These are phyloP conservation scores for Cercospora sp. DNA, from an alignment of 2,329 filamentous ascomycete species.

Conservation along the genomic window DNA sequence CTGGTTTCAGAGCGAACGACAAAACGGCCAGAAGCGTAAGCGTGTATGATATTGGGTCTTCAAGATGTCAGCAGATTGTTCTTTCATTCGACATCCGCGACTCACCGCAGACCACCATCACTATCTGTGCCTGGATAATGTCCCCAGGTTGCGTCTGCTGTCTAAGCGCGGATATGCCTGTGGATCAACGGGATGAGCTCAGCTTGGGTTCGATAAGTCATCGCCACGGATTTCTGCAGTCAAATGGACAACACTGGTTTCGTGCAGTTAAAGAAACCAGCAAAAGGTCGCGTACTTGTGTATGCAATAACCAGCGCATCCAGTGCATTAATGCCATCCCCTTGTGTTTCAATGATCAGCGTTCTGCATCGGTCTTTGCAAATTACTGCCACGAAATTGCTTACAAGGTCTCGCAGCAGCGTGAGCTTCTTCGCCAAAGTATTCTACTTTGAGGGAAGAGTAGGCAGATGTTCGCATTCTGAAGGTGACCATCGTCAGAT, in stretches of 20 bases:
- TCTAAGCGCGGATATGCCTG: conserved; percentile 39
- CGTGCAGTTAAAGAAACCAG: background rate
- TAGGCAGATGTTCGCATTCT: conserved; percentile 56
- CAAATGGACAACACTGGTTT: background rate
- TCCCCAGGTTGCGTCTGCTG: conserved; percentile 46
- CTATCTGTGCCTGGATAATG: conserved; percentile 41
- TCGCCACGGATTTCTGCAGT: background rate
- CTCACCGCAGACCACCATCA: conserved; percentile 29
- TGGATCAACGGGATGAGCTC: background rate
- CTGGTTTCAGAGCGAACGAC: conserved; percentile 41
- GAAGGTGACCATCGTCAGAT: conserved; percentile 33
- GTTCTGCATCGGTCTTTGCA: background rate
- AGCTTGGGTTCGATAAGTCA: background rate
- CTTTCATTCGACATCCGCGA: background rate
- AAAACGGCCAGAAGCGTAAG: conserved; percentile 42
- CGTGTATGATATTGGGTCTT: conserved; percentile 45
- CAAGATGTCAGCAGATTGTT: background rate
- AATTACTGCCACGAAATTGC: background rate
- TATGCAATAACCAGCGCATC: conserved; percentile 40
- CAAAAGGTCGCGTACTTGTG: conserved; percentile 21
- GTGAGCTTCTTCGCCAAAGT: conserved; percentile 46
- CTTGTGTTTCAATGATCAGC: background rate
- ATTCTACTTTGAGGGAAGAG: conserved; percentile 49
- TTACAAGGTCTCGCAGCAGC: conserved; percentile 37
- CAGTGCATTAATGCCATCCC: conserved; percentile 40